Evolutionary conservation across 768 basidiomycete species (phyloP).

Genomic region (Brasilioporus rufonigricans): DNA sequence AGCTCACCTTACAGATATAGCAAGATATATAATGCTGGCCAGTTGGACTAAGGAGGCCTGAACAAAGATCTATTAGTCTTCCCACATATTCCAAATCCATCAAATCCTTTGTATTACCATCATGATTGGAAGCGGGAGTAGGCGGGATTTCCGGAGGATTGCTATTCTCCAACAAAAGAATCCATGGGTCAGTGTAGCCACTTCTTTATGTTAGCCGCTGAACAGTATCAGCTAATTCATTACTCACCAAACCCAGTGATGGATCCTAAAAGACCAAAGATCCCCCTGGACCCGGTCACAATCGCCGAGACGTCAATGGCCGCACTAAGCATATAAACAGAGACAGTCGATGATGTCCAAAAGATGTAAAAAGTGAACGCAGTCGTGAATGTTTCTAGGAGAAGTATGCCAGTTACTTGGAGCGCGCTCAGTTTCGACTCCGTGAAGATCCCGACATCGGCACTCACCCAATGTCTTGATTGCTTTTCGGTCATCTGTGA

Average conservation of each 20-base stretch:
- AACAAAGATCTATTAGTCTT: neutral
- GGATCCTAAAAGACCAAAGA: too few relatives aligned
- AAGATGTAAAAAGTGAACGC: neutral
- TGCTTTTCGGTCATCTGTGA: conserved; percentile 12
- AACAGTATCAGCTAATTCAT: neutral
- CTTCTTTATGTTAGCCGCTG: neutral
- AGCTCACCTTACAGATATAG: neutral
- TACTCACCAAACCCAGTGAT: neutral
- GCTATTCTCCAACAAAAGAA: neutral
- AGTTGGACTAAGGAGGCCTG: neutral
- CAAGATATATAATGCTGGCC: neutral
- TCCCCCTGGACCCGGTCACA: too few relatives aligned
- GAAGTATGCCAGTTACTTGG: neutral
- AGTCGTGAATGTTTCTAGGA: neutral
- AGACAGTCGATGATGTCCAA: neutral
- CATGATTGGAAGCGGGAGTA: neutral
- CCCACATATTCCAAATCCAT: neutral
- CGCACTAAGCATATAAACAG: too few relatives aligned
- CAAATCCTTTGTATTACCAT: neutral
- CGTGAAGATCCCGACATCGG: neutral
- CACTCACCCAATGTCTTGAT: conserved; percentile 7
- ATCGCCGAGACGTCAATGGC: too few relatives aligned
- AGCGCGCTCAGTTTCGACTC: neutral
- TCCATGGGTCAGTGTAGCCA: neutral
- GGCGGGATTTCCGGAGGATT: neutral